phyloP scores from a whole-genome alignment of 768 basidiomycete species.

The Cystobasidium ongulense region DNA sequence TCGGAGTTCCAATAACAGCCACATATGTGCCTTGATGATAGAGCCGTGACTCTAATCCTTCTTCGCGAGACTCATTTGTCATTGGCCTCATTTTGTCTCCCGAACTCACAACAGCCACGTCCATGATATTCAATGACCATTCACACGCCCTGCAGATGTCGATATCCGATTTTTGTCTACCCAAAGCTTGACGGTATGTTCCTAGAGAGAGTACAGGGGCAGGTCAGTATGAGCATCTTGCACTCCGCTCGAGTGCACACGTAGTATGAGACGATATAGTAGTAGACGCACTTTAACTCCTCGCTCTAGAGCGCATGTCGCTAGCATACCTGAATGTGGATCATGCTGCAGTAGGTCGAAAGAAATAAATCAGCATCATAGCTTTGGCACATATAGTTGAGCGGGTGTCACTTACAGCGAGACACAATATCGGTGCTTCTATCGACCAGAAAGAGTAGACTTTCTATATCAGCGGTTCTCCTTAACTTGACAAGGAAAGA shows the following conservation, averaged over 20 bases:
- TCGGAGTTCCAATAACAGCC: too few relatives aligned
- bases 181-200: slow-evolving; percentile 7
- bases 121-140: neutral
- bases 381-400: neutral
- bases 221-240: too few relatives aligned
- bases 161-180: neutral
- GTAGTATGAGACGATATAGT: too few relatives aligned
- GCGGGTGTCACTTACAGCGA: neutral
- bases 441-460: neutral
- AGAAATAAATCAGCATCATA: neutral
- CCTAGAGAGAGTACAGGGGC: neutral
- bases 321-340: slow-evolving; percentile 7
- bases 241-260: too few relatives aligned
- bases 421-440: slow-evolving; percentile 9
- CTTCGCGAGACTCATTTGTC: too few relatives aligned
- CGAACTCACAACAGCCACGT: too few relatives aligned
- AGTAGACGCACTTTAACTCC: neutral
- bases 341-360: neutral
- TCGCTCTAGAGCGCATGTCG: neutral
- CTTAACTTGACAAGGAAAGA: neutral
- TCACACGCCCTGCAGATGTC: neutral
- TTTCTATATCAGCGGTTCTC: neutral
- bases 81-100: too few relatives aligned
- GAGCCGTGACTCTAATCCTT: too few relatives aligned
- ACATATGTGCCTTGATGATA: too few relatives aligned